Evolutionary conservation across 23 red algal species (phyloP), one percentile per base, ranked within the genome.

Genomic region (Pyropia haitanensis): DNA sequence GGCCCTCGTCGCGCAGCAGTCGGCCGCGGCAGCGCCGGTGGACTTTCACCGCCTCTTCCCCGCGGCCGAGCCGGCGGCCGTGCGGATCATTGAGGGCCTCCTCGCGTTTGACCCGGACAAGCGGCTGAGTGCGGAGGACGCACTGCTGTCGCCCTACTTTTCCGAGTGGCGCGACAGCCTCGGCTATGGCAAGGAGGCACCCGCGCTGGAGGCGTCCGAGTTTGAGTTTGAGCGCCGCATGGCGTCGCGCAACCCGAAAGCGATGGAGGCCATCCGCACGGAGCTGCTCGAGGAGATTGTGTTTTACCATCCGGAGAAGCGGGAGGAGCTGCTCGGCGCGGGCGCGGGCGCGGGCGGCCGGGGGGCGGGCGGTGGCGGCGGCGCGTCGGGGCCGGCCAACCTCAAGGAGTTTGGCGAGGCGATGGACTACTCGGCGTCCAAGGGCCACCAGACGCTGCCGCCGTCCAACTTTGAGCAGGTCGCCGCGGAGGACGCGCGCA

Each of bases 91-190:
- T n/a, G 49, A 78, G 61, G 72, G 65, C 29, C 77, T 98, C 78
- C 77, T 98, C 14, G 72, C 87, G 81, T 98, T 98, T 67, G 94
- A 98, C 70, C 94, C 94, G 58, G 77, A 90, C 26, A 88, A 80
- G 53, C 63, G 94, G 51, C 51, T 81, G 16, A 60, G 80, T 30
- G 94, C 94, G 8, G 51, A 60, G 30, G 78, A 91, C 27, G 94
- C 85, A 17, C 79, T 98, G 17, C 80, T 82, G 79, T 61, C 64
- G 18, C 70, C 81, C 30, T 98, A 98, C 58, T 98, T 98, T 58
- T 78, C 74, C 54, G 94, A 86, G 61, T 90, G 71, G 70, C 54
- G 86, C 33, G 86, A 90, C 67, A 74, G 67, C 44, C 68, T 90
- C 14, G 86, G 86, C 14, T 81, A 76, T 66, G 86, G 86, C 10